Conservation (phyloP, 2,329 filamentous ascomycete species). For the Chaetothyriales sp. region DNA sequence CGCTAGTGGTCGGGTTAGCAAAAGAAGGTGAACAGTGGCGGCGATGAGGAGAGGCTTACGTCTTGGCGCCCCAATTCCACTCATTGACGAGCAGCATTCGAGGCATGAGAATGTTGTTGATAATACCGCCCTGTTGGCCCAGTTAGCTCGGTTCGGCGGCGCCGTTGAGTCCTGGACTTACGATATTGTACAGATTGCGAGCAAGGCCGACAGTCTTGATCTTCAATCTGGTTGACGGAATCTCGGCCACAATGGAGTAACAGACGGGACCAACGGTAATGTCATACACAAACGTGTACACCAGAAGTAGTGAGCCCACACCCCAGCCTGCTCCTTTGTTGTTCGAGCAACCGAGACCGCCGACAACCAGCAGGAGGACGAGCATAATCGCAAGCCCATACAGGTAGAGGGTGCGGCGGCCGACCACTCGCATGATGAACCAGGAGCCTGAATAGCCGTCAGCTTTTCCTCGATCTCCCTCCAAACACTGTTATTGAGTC, state of each 20-base stretch:
- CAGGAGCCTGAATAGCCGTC: slow-evolving; percentile 37
- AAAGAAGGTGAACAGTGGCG: not conserved
- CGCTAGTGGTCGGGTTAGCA: slow-evolving; percentile 10
- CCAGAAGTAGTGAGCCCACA: slow-evolving; percentile 33
- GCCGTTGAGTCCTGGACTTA: not conserved
- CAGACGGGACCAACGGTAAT: slow-evolving; percentile 39
- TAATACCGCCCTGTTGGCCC: slow-evolving; percentile 20
- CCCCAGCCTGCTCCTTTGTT: slow-evolving; percentile 15
- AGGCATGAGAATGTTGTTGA: slow-evolving; percentile 24
- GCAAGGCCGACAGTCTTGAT: slow-evolving; percentile 40
- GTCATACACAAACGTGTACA: slow-evolving; percentile 41
- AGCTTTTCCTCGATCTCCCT: slow-evolving; percentile 37
- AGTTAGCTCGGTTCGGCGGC: not conserved
- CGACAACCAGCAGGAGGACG: slow-evolving; percentile 19
- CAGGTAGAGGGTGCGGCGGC: slow-evolving; percentile 28
- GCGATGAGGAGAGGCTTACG: not conserved
- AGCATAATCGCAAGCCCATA: slow-evolving; percentile 19
- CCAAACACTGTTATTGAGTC: slow-evolving; percentile 10
- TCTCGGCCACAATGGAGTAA: slow-evolving; percentile 38
- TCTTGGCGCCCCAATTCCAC: slow-evolving; percentile 24
- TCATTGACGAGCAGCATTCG: slow-evolving; percentile 17
- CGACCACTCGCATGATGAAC: slow-evolving; percentile 25
- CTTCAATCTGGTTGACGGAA: slow-evolving; percentile 38
- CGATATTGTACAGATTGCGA: slow-evolving; percentile 35
- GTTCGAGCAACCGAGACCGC: slow-evolving; percentile 13